These are phyloP conservation scores for Penicillium tannophilum DNA, from an alignment of 495 filamentous ascomycete genomes.

Conservation along the genomic window DNA sequence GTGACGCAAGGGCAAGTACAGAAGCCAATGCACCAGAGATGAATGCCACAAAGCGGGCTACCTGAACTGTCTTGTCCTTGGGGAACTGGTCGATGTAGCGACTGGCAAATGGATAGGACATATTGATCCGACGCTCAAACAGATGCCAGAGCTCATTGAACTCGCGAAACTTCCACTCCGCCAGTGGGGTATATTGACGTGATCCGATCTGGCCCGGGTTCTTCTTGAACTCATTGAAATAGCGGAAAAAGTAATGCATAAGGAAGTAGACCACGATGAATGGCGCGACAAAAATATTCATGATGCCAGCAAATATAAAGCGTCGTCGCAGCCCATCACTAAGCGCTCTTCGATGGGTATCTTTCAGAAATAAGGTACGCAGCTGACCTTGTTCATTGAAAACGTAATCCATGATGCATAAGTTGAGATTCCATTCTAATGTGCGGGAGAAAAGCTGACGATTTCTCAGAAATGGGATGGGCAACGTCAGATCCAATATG, in stretches of 20 bases:
- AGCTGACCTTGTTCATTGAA: constrained; percentile 88
- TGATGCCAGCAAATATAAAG: constrained; percentile 77
- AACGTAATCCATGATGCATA: constrained; percentile 89
- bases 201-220: constrained; percentile 83
- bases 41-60: constrained; percentile 82
- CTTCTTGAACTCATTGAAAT: constrained; percentile 94
- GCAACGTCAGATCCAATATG: constrained; percentile 81
- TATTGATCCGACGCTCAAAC: constrained; percentile 83
- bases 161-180: constrained; percentile 97
- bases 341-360: constrained; percentile 74
- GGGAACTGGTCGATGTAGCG: constrained; percentile 96
- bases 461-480: constrained; percentile 78
- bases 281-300: constrained; percentile 84
- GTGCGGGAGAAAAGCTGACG: constrained; percentile 79
- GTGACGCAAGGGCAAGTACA: constrained; percentile 75
- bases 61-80: constrained; percentile 85
- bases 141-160: constrained; percentile 96
- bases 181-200: constrained; percentile 87
- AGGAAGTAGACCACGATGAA: constrained; percentile 81
- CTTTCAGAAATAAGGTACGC: constrained; percentile 77
- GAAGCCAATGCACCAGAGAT: constrained; percentile 82
- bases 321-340: constrained; percentile 74
- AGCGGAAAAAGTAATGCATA: constrained; percentile 85
- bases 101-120: constrained; percentile 92
- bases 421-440: constrained; percentile 84